Conservation (phyloP, 1,139 yeast species). For the Yamadazyma jaroonii region DNA sequence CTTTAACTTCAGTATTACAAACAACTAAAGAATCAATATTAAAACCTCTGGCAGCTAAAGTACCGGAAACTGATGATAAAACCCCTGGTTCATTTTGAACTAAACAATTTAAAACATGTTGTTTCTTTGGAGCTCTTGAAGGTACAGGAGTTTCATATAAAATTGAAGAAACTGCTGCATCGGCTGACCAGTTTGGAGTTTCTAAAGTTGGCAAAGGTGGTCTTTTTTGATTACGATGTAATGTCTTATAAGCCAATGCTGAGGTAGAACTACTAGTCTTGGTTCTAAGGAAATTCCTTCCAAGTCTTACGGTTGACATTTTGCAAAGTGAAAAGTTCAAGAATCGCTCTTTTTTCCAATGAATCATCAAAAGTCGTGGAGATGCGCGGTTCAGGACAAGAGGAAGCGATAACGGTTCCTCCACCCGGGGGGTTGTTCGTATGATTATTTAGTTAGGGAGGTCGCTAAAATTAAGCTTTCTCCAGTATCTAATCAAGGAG, state of each 20-base stretch:
- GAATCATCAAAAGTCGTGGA: conserved; percentile 1
- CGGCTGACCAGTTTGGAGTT: conserved; percentile 93
- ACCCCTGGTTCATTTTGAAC: conserved; percentile 99
- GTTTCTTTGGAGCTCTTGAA: conserved; percentile 63
- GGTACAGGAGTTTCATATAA: conserved; percentile 90
- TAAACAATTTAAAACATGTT: conserved; percentile 91
- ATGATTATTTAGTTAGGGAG: too few species aligned
- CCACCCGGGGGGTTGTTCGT: too few species aligned
- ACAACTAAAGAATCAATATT: conserved; percentile 96
- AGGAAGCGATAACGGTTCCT: conserved; percentile 2
- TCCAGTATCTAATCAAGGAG: too few species aligned
- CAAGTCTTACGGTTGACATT: neutral
- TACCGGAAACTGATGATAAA: conserved; percentile 86
- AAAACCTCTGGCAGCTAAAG: conserved; percentile 96
- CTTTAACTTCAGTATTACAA: conserved; percentile 94
- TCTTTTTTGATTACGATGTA: conserved; percentile 80
- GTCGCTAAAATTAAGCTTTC: too few species aligned
- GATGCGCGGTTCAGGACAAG: conserved; percentile 4
- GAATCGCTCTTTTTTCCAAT: neutral
- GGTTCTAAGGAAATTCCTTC: conserved; percentile 9
- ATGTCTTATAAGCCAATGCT: conserved; percentile 89
- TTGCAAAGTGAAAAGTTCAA: neutral
- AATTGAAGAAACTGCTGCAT: conserved; percentile 92
- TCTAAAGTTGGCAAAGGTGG: conserved; percentile 95
- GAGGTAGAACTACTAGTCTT: conserved; percentile 66